phyloP scores from a whole-genome alignment of 305 asterid genomes.

The Fraxinus nigra region DNA sequence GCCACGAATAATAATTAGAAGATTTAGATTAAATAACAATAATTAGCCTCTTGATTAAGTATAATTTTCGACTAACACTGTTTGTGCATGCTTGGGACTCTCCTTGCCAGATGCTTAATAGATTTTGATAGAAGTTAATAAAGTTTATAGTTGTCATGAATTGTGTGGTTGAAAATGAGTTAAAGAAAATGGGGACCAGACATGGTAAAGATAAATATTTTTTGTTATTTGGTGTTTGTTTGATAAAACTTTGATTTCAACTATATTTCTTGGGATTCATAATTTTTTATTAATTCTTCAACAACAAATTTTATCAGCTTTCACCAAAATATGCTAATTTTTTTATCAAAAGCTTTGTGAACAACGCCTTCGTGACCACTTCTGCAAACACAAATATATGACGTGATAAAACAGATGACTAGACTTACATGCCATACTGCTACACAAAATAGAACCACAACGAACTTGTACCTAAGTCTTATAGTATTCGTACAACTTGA shows the following conservation, averaged over 20 bases:
- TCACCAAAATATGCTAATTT: background rate
- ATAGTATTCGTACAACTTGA: conserved; percentile 43
- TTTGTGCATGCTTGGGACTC: background rate
- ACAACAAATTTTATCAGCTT: too few relatives aligned
- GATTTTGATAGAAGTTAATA: background rate
- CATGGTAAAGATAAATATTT: background rate
- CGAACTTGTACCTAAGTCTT: conserved; percentile 1
- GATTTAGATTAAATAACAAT: background rate
- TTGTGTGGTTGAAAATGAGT: too few relatives aligned
- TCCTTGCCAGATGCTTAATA: background rate
- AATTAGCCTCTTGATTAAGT: background rate
- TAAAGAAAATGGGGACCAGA: background rate
- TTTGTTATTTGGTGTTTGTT: background rate
- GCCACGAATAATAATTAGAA: background rate
- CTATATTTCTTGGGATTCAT: background rate
- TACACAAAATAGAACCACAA: background rate
- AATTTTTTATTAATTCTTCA: background rate
- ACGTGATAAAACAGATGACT: background rate
- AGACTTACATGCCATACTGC: background rate
- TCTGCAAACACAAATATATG: background rate
- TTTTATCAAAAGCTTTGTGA: too few relatives aligned
- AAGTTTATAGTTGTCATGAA: too few relatives aligned
- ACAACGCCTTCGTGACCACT: background rate
- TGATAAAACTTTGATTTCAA: background rate
- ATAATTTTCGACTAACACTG: background rate